Evolutionary conservation across 225 moss, liverwort and hornwort species (phyloP).

Genomic region (Pleurozium schreberi): DNA sequence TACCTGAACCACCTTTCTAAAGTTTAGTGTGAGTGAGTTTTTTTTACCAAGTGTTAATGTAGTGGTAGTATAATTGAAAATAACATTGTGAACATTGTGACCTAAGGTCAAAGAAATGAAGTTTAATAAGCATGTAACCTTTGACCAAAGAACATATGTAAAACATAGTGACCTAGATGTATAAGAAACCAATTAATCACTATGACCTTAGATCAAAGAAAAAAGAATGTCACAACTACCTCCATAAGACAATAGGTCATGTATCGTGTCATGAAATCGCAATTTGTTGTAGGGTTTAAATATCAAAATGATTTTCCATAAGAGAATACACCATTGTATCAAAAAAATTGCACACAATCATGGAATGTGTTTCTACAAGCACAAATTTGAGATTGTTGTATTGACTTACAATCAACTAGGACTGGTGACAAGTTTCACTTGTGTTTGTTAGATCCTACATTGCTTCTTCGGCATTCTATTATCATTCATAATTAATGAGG

Average conservation of each 20-base stretch:
- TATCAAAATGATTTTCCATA: background rate
- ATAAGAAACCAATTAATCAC: background rate
- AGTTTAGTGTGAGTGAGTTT: no score
- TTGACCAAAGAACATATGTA: background rate
- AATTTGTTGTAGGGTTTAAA: rapidly evolving
- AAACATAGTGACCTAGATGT: background rate
- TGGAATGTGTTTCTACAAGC: background rate
- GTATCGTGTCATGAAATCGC: background rate
- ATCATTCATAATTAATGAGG: background rate
- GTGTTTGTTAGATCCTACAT: rapidly evolving
- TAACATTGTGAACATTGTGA: background rate
- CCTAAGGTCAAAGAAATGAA: background rate
- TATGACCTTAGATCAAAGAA: no score
- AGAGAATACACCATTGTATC: background rate
- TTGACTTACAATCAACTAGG: background rate
- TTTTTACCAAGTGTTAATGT: background rate
- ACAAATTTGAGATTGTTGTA: background rate
- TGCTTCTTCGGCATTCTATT: rapidly evolving
- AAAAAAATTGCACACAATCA: background rate
- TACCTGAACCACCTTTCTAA: background rate
- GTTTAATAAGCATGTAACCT: background rate
- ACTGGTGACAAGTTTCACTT: background rate
- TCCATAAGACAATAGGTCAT: background rate
- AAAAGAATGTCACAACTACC: background rate
- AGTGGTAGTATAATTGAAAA: background rate